phyloP scores from a whole-genome alignment of 352 stramenopile genomes.

The Phytophthora boehmeriae region DNA sequence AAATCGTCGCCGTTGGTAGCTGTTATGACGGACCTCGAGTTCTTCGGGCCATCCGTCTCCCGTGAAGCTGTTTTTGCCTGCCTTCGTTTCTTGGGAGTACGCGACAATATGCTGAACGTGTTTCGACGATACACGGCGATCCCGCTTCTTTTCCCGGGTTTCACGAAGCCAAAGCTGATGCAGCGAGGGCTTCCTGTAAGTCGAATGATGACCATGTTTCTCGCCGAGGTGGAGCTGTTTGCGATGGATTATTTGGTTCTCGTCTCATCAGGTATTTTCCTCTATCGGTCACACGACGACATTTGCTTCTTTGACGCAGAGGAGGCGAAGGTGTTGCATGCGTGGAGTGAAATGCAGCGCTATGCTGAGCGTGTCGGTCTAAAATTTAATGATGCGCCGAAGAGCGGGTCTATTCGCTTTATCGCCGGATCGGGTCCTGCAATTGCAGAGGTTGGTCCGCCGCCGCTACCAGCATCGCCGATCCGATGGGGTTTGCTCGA shows the following conservation, averaged over 20 bases:
- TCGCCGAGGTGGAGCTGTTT: constrained; percentile 51
- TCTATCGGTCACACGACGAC: constrained; percentile 57
- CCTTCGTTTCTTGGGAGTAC: constrained; percentile 44
- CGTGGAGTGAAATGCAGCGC: constrained; percentile 45
- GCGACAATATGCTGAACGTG: constrained; percentile 34
- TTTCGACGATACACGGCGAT: constrained; percentile 49
- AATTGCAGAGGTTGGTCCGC: constrained; percentile 16
- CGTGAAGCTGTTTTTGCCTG: constrained; percentile 47
- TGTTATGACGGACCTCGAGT: constrained; percentile 55
- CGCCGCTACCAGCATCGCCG: constrained; percentile 32
- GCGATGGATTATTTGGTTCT: constrained; percentile 54
- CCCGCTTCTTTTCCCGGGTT: constrained; percentile 43
- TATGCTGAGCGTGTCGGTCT: constrained; percentile 30
- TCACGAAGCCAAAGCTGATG: constrained; percentile 34
- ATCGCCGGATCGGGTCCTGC: constrained; percentile 5
- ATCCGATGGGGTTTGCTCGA: constrained; percentile 56
- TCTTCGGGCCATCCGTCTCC: constrained; percentile 49
- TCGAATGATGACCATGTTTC: constrained; percentile 45
- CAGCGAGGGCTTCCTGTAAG: constrained; percentile 42
- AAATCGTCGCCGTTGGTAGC: constrained; percentile 29
- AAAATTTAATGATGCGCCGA: constrained; percentile 46
- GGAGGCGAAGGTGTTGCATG: constrained; percentile 30
- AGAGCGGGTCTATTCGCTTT: constrained; percentile 48
- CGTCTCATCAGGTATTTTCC: constrained; percentile 30
- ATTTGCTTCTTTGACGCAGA: constrained; percentile 54